Evolutionary conservation across 129 eudicot species (phyloP).

Genomic region (Helichrysum umbraculigerum): DNA sequence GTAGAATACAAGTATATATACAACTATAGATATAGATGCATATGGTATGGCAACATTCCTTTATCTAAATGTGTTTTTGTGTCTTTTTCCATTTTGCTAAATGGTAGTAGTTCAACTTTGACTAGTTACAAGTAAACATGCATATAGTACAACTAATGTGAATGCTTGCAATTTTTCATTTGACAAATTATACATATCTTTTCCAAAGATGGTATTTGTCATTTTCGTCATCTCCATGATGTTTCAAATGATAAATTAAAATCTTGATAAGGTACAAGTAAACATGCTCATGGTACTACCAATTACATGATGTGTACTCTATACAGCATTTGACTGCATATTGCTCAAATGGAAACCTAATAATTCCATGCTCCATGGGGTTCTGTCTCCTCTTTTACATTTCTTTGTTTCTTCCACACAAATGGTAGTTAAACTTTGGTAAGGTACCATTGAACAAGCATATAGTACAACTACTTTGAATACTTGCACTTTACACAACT

Average conservation of each 20-base stretch:
- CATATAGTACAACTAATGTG: slow-evolving; percentile 15
- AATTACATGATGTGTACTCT: not conserved
- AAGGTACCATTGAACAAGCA: not conserved
- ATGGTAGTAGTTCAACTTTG: slow-evolving; percentile 9
- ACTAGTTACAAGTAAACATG: not conserved
- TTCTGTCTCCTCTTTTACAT: not conserved
- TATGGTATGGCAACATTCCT: slow-evolving; percentile 25
- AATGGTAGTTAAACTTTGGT: not conserved
- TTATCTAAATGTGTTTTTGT: slow-evolving; percentile 14
- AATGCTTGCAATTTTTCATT: not conserved
- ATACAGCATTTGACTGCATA: slow-evolving; percentile 8
- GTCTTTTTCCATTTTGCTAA: slow-evolving; percentile 16
- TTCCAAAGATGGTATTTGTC: not conserved
- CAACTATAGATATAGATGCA: slow-evolving; percentile 10
- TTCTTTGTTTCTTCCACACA: slow-evolving; percentile 4
- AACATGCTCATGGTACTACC: slow-evolving; percentile 3
- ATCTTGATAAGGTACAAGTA: slow-evolving; percentile 1
- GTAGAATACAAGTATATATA: not conserved
- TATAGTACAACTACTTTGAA: slow-evolving; percentile 4
- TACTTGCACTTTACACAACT: not conserved
- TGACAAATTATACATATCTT: not conserved
- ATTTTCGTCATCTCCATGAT: not conserved
- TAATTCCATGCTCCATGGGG: slow-evolving; percentile 2
- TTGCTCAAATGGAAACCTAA: slow-evolving; percentile 13
- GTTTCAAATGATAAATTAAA: too few species aligned